Conservation (phyloP, 148 eudicot genomes). For the Suaeda aralocaspica region DNA sequence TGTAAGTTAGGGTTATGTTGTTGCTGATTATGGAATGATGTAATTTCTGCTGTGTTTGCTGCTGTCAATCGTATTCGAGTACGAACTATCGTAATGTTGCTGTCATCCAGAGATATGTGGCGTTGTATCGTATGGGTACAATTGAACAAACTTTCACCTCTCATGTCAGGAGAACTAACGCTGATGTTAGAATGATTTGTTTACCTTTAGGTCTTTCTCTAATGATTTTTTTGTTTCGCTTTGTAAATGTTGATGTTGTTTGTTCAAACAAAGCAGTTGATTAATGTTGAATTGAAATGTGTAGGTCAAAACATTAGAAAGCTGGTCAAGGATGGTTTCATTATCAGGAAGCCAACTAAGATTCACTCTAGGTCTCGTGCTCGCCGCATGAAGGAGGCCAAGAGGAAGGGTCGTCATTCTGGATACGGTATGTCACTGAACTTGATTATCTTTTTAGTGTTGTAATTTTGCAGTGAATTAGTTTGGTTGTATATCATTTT, state of each 20-base stretch:
- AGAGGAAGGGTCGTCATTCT: constrained; percentile 85
- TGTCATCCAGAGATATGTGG: too few species aligned
- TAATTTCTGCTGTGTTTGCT: too few species aligned
- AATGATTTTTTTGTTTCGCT: neutral
- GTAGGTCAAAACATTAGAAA: constrained; percentile 80
- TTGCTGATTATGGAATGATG: too few species aligned
- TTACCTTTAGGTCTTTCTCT: too few species aligned
- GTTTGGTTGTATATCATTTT: too few species aligned
- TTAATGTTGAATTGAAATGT: neutral
- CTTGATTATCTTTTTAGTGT: neutral
- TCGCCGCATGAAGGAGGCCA: constrained; percentile 79
- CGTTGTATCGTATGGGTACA: too few species aligned
- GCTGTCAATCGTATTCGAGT: too few species aligned
- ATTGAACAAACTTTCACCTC: too few species aligned
- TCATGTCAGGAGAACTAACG: too few species aligned
- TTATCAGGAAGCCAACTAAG: constrained; percentile 81
- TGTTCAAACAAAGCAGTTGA: neutral
- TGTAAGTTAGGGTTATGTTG: too few species aligned
- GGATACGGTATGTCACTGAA: constrained; percentile 49
- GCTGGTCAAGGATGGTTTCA: constrained; percentile 79
- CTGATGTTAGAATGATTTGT: too few species aligned
- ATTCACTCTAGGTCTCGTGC: constrained; percentile 85
- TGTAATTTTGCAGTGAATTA: neutral
- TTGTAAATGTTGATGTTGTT: neutral
- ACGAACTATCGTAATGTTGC: too few species aligned